A percentile compares a stretch with the other conserved stretches of the same genome.
Evolutionary conservation across 371 early-diverging fungal genomes (phyloP).

Genomic region (Mortierella polycephala): DNA sequence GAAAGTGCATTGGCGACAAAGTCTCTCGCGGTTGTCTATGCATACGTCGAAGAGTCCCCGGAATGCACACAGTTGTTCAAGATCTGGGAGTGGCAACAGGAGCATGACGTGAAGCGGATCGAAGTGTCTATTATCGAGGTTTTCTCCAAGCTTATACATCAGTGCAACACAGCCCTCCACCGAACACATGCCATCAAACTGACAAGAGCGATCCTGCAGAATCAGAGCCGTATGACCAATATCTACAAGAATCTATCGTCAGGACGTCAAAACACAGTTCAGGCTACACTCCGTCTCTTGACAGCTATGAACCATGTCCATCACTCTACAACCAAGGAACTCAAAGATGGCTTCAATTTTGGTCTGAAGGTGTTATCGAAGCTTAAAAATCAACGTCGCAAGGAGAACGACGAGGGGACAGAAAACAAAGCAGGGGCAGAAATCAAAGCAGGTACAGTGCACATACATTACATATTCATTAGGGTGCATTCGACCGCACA

Average conservation of each 20-base stretch:
- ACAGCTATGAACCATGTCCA: conserved; percentile 58
- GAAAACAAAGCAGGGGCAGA: conserved; percentile 34
- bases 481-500: no score
- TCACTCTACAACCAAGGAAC: conserved; percentile 44
- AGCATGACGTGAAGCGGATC: conserved; percentile 83
- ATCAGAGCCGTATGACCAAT: conserved; percentile 45
- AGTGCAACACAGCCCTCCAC: conserved; percentile 52
- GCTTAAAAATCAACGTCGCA: conserved; percentile 35
- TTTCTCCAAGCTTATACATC: conserved; percentile 49
- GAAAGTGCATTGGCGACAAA: conserved; percentile 48
- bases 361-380: conserved; percentile 42
- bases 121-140: conserved; percentile 67
- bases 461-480: no score
- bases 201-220: conserved; percentile 46
- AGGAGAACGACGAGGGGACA: conserved; percentile 33
- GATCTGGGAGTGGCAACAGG: conserved; percentile 64
- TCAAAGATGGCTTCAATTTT: conserved; percentile 53
- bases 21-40: conserved; percentile 28
- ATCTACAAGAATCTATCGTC: conserved; percentile 48
- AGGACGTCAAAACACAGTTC: conserved; percentile 45
- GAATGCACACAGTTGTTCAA: conserved; percentile 50
- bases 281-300: conserved; percentile 60
- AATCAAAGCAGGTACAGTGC: conserved; percentile 30
- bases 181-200: conserved; percentile 40
- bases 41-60: conserved; percentile 49